These are phyloP conservation scores for Penicillium robsamsonii DNA, from an alignment of 495 filamentous ascomycete species.

Conservation along the genomic window DNA sequence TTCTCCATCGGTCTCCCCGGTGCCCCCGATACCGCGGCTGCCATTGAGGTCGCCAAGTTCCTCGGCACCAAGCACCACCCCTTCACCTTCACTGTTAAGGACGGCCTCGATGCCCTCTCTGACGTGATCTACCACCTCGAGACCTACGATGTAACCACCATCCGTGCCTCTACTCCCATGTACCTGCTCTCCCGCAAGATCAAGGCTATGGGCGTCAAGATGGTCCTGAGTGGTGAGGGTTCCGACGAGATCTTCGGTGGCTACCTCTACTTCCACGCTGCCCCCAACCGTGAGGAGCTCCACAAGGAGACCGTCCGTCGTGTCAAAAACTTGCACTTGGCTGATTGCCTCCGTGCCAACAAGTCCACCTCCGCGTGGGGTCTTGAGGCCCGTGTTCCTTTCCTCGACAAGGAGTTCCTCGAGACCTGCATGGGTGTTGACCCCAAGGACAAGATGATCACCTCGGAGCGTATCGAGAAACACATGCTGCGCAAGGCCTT, in stretches of 20 bases:
- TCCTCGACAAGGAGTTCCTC: conserved; percentile 95
- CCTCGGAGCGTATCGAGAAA: conserved; percentile 87
- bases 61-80: conserved; percentile 95
- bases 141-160: conserved; percentile 96
- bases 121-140: conserved; percentile 98
- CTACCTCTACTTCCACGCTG: conserved; percentile 97
- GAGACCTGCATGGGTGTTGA: conserved; percentile 90
- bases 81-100: conserved; percentile 96
- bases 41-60: conserved; percentile 86
- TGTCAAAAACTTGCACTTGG: conserved; percentile 91
- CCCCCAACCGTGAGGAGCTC: conserved; percentile 85
- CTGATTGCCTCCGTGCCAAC: conserved; percentile 95
- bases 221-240: conserved; percentile 96
- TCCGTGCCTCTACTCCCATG: conserved; percentile 98
- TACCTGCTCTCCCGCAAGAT: conserved; percentile 96
- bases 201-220: conserved; percentile 98
- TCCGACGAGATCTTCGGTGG: conserved; percentile 97
- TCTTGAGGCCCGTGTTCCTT: conserved; percentile 95
- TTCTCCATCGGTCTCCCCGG: conserved; percentile 95
- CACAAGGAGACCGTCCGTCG: conserved; percentile 89
- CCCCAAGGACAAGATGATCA: conserved; percentile 93
- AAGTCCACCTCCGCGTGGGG: conserved; percentile 99
- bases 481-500: conserved; percentile 97
- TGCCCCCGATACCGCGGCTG: conserved; percentile 86
- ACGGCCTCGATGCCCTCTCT: conserved; percentile 90